Evolutionary conservation across 139 green algal genomes (phyloP), one percentile per base, ranked within the genome.

Genomic region (Astrephomene gubernaculifera): DNA sequence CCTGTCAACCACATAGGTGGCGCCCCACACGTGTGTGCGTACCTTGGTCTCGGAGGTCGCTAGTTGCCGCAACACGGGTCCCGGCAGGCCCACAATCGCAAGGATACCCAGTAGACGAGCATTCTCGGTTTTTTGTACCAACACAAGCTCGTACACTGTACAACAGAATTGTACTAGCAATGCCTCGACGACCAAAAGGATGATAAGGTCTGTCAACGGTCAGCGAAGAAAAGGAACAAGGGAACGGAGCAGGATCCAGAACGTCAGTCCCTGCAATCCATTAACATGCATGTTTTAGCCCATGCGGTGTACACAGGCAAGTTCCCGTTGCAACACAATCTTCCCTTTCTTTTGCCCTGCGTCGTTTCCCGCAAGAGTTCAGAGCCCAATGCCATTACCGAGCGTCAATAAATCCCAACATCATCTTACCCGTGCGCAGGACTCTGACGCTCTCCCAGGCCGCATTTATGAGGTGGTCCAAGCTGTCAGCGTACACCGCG

Each of bases 81-180:
- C 83, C 1, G 83, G 83, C 83, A 88, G 49, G 17, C 72, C 73
- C 24, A 83, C 31, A 33, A 88, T 44, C 33, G 72, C 72, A 72
- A 83, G 41, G 31, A 79, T 35, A 33, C 76, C 76, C 19, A 60
- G 41, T 43, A 79, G 27, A 8, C 83, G 82, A 19, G 72, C 72
- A 2, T 10, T 8, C 72, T 88, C 83, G 33, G 83, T 57, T 21
- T 19, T 31, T 6, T 57, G n/a, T 36, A 88, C 72, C 61, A 83
- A 43, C 5, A 41, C 4, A 24, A 64, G 57, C 63, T 83, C 35
- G 45, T 79, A 83, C 24, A 69, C 3, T 0, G 31, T 43, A 21
- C 76, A 75, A 1, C 25, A 0, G 0, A 82, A 29, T 33, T 84
- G 73, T 9, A 88, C 21, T 3, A 81, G 21, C 21, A 88, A 38